Conservation (phyloP, 257 asterid species). For the Capsicum baccatum region DNA sequence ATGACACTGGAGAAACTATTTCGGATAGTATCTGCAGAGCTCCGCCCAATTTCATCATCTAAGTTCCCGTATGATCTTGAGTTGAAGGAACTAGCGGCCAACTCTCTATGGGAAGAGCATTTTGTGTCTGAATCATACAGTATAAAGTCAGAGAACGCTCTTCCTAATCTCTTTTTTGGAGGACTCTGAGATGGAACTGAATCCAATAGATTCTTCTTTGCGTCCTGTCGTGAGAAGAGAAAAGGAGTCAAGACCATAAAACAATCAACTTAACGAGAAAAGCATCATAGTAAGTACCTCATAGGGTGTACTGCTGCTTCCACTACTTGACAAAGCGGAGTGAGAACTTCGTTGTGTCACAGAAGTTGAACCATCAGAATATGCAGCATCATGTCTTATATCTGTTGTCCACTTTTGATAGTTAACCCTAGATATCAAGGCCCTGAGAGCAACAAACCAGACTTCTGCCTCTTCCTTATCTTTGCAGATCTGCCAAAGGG, state of each 20-base stretch:
- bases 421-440: constrained; percentile 57
- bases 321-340: constrained; percentile 48
- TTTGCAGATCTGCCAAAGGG: constrained; percentile 67
- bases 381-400: constrained; percentile 41
- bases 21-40: constrained; percentile 55
- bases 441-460: constrained; percentile 68
- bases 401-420: constrained; percentile 56
- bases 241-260: constrained; percentile 34
- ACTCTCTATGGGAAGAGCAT: constrained; percentile 50
- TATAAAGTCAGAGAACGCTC: constrained; percentile 62
- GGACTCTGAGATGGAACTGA: constrained; percentile 45
- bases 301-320: constrained; percentile 44
- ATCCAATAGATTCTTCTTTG: constrained; percentile 36
- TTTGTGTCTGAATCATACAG: constrained; percentile 42
- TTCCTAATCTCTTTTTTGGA: constrained; percentile 58
- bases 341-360: constrained; percentile 49
- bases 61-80: constrained; percentile 46
- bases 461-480: constrained; percentile 79
- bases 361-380: constrained; percentile 54
- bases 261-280: constrained; percentile 18
- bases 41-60: constrained; percentile 39
- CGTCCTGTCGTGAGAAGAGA: constrained; percentile 47
- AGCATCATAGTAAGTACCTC: constrained; percentile 57
- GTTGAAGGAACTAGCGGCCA: constrained; percentile 40
- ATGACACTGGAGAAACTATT: constrained; percentile 59